phyloP scores from a whole-genome alignment of 2,329 filamentous ascomycete genomes.

The Graphium sp. region DNA sequence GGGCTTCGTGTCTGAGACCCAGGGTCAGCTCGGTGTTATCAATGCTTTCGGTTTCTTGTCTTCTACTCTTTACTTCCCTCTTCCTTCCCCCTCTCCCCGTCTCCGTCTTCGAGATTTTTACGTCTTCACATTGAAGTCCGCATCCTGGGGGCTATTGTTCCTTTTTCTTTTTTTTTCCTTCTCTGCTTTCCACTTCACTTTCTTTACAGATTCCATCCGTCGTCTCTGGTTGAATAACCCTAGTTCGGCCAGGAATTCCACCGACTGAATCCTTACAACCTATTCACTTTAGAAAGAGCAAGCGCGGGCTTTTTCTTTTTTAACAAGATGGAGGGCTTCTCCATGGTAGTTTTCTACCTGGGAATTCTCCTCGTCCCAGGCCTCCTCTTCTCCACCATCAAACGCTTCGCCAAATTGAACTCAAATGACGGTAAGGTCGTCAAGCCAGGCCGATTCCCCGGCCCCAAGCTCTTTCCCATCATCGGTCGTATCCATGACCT shows the following conservation, averaged over 20 bases:
- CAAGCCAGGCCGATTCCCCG: conserved; percentile 19
- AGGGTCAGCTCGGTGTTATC: no score
- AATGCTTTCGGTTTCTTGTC: no score
- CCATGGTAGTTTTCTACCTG: conserved; percentile 23
- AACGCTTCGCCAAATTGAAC: conserved; percentile 12
- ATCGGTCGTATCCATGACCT: conserved; percentile 30
- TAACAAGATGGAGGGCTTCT: conserved; percentile 19
- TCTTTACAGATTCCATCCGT: no score
- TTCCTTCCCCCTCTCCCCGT: not conserved
- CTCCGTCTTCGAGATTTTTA: not conserved
- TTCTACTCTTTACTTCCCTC: no score
- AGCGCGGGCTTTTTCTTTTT: not conserved
- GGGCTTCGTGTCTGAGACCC: no score
- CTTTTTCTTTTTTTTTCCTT: not conserved
- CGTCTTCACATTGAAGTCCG: not conserved
- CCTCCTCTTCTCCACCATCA: conserved; percentile 21
- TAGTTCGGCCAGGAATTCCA: not conserved
- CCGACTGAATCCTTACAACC: not conserved
- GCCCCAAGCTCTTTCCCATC: conserved; percentile 27
- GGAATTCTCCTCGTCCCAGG: conserved; percentile 20
- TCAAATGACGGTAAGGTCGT: conserved; percentile 9
- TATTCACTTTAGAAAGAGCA: not conserved
- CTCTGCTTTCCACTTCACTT: not conserved
- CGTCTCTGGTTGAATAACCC: not conserved
- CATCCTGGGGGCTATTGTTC: not conserved